Percentiles rank a stretch among this genome's conserved stretches.
Conservation (phyloP, 2,329 filamentous ascomycete species). For the Colletotrichum sp. region DNA sequence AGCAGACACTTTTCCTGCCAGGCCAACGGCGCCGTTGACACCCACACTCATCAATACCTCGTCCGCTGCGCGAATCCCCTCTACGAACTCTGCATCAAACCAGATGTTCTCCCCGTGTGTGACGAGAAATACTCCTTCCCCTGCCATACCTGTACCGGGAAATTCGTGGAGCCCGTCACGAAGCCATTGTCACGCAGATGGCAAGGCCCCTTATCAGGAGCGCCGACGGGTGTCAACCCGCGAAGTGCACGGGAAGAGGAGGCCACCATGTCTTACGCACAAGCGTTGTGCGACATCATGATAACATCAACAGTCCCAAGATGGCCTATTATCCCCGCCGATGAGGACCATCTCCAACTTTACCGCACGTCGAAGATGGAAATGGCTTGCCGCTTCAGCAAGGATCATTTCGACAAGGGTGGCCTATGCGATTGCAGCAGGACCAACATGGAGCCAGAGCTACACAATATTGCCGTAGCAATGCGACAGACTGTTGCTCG, state of each 20-base stretch:
- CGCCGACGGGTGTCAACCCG: not conserved
- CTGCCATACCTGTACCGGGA: slow-evolving; percentile 4
- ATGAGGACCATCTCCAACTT: not conserved
- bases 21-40: not conserved
- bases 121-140: not conserved
- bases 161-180: not conserved
- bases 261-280: not conserved
- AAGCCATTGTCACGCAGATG: not conserved
- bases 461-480: slow-evolving; percentile 4
- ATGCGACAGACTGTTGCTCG: not conserved
- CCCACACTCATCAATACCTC: not conserved
- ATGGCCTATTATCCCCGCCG: not conserved
- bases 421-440: not conserved
- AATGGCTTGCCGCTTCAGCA: slow-evolving; percentile 15
- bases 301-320: not conserved
- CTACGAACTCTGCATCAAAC: not conserved
- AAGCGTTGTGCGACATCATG: not conserved
- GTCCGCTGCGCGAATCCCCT: slow-evolving; percentile 13
- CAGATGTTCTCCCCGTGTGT: not conserved
- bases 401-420: slow-evolving; percentile 1
- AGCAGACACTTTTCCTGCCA: not conserved
- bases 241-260: not conserved
- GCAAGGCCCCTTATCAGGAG: not conserved
- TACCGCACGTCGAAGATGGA: slow-evolving; percentile 2
- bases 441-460: not conserved